phyloP scores from a whole-genome alignment of 495 filamentous ascomycete genomes.

The Penicillium taxi region DNA sequence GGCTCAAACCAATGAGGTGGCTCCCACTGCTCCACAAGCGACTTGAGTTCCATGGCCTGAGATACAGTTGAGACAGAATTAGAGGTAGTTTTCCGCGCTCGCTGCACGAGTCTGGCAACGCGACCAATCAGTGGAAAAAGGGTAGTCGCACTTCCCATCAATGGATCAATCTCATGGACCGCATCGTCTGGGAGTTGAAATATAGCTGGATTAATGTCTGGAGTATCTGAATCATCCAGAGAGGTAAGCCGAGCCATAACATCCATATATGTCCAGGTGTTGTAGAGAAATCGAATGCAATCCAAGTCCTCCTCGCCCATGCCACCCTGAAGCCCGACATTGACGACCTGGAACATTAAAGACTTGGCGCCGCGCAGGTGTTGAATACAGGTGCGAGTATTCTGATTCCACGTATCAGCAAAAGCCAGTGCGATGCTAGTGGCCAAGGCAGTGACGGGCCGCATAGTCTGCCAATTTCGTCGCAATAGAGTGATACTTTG shows the following conservation, averaged over 20 bases:
- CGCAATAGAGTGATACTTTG: constrained; percentile 52
- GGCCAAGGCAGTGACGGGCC: constrained; percentile 58
- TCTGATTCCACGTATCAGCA: constrained; percentile 70
- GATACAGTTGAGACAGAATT: constrained; percentile 58
- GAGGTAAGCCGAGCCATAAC: constrained; percentile 70
- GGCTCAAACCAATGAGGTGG: constrained; percentile 49
- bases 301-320: constrained; percentile 37
- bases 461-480: constrained; percentile 53
- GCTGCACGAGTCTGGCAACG: constrained; percentile 60
- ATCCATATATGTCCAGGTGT: constrained; percentile 77
- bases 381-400: constrained; percentile 65
- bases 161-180: constrained; percentile 58
- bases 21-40: constrained; percentile 55
- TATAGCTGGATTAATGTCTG: constrained; percentile 43
- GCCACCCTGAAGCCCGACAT: constrained; percentile 26
- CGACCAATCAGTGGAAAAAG: constrained; percentile 68
- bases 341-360: constrained; percentile 53
- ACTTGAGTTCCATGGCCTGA: constrained; percentile 58
- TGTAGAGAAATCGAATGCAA: constrained; percentile 63
- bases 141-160: constrained; percentile 66
- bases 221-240: constrained; percentile 49
- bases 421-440: constrained; percentile 69
- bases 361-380: constrained; percentile 65
- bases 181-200: constrained; percentile 32
- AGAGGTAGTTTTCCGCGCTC: constrained; percentile 47